Conservation (phyloP, 192 early-diverging fungal species). For the Coemansia sp. region DNA sequence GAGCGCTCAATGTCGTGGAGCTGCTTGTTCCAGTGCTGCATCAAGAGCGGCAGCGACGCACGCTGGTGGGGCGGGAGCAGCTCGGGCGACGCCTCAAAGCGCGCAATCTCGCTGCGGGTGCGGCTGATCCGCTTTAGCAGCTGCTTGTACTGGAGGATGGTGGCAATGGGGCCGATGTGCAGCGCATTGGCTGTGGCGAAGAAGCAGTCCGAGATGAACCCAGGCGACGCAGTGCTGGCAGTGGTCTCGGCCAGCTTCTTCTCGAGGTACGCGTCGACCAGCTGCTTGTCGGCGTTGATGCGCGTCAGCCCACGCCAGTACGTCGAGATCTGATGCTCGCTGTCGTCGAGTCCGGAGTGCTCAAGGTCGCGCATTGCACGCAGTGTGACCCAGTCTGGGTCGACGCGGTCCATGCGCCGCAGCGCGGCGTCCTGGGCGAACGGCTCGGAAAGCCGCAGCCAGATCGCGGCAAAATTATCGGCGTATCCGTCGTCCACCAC, state of each 20-base stretch:
- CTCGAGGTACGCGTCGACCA: conserved; percentile 60
- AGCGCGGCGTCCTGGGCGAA: conserved; percentile 70
- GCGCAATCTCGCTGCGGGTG: conserved; percentile 62
- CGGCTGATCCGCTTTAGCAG: conserved; percentile 68
- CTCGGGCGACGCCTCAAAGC: conserved; percentile 38
- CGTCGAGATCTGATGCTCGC: conserved; percentile 22
- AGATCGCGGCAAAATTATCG: conserved; percentile 64
- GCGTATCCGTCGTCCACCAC: conserved; percentile 87
- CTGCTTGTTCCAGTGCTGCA: conserved; percentile 64
- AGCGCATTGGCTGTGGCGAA: conserved; percentile 70
- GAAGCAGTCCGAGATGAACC: conserved; percentile 92
- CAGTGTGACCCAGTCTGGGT: conserved; percentile 65
- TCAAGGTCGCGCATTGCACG: conserved; percentile 55
- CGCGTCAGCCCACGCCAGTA: conserved; percentile 69
- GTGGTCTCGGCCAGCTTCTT: neutral
- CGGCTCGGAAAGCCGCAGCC: conserved; percentile 76
- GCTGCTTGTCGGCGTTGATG: conserved; percentile 70
- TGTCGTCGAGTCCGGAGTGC: conserved; percentile 25
- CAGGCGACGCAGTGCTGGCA: conserved; percentile 36
- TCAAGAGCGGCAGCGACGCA: conserved; percentile 31
- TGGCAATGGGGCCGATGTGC: conserved; percentile 78
- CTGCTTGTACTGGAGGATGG: conserved; percentile 62
- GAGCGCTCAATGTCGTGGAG: conserved; percentile 65
- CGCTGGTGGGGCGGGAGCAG: conserved; percentile 18
- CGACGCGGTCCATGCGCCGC: conserved; percentile 74